A percentile compares a stretch with the other conserved stretches of the same genome.
These are phyloP conservation scores for Trichoderma lentiforme DNA, from an alignment of 2,329 filamentous ascomycete genomes.

Conservation along the genomic window DNA sequence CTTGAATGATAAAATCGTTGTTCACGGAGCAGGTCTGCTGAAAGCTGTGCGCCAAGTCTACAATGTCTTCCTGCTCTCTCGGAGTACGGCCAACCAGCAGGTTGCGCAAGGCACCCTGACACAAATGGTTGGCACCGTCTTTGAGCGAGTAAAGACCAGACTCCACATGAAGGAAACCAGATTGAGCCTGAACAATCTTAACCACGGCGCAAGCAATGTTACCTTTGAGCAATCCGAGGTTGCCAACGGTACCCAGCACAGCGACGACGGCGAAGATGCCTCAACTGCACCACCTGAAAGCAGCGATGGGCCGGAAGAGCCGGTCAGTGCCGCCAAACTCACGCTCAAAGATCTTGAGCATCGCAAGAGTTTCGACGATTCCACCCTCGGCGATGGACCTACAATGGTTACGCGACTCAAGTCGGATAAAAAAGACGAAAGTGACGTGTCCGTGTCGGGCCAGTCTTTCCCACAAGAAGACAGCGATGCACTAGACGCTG, in stretches of 20 bases:
- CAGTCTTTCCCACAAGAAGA: slow-evolving; percentile 55
- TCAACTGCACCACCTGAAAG: slow-evolving; percentile 32
- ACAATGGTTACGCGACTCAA: slow-evolving; percentile 65
- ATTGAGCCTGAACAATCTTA: slow-evolving; percentile 52
- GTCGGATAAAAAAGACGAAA: slow-evolving; percentile 39
- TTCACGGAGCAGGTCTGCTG: slow-evolving; percentile 90
- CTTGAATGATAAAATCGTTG: slow-evolving; percentile 97
- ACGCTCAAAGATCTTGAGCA: slow-evolving; percentile 65
- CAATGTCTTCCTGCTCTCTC: slow-evolving; percentile 96
- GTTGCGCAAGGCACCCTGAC: slow-evolving; percentile 95
- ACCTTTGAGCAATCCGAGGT: slow-evolving; percentile 48
- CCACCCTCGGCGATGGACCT: slow-evolving; percentile 62
- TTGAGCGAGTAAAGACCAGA: slow-evolving; percentile 85
- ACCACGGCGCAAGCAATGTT: slow-evolving; percentile 50
- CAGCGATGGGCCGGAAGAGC: slow-evolving; percentile 26
- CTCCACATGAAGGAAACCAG: slow-evolving; percentile 84
- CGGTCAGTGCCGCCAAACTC: slow-evolving; percentile 50
- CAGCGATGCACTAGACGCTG: slow-evolving; percentile 60
- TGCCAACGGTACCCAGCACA: slow-evolving; percentile 37
- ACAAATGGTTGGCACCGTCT: slow-evolving; percentile 98
- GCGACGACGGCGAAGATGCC: slow-evolving; percentile 35
- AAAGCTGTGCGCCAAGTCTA: slow-evolving; percentile 98
- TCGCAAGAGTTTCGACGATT: slow-evolving; percentile 67
- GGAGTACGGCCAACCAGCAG: slow-evolving; percentile 91
- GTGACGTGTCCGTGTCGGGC: slow-evolving; percentile 47